Evolutionary conservation across 2,329 filamentous ascomycete species (phyloP), one percentile per base, ranked within the genome.

Genomic region (Fusarium floridanum): DNA sequence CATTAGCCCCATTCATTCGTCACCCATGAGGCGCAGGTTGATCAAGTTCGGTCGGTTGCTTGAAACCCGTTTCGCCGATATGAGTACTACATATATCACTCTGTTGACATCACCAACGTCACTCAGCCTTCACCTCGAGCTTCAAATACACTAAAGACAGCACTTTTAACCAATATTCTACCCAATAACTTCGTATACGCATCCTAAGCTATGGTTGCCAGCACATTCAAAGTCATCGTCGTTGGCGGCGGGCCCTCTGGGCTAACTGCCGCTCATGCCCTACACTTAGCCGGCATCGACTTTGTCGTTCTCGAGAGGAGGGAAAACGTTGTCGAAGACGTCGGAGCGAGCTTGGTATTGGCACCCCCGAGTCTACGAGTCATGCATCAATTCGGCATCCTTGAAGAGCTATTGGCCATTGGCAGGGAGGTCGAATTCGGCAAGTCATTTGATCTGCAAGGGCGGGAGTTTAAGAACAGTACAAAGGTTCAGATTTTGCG

Each of bases 161-260:
- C 20, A 8, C 20, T 17, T 48, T 24, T 16, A 4, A 16, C 43
- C 3, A 48, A 48, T 3, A 48, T 24, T 24, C 2, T 14, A 57
- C 36, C 11, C 7, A 57, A 32, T 34, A 6, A 37, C 20, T 6
- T 37, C 11, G 24, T 7, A 37, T 34, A 10, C 17, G 4, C 27
- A 32, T 34, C 22, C 17, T 12, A 12, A 5, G 29, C 17, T 20
- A 61, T 61, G 59, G 41, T 17, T 8, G 6, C 7, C 6, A 22
- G 20, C 20, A 34, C 29, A 27, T 76, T 76, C 20, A 67, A 70
- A 48, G 77, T 72, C 17, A 79, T 83, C 59, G 76, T 83, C 39
- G 63, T 83, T 29, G 81, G 81, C 48, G 78, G 77, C 20, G 81
- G 81, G 17, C 78, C 80, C 10, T 70, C 72, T 7, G 81, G 81